Evolutionary conservation across 768 basidiomycete species (phyloP), one percentile per base, ranked within the genome.

Genomic region (Phlegmacium glaucopus): DNA sequence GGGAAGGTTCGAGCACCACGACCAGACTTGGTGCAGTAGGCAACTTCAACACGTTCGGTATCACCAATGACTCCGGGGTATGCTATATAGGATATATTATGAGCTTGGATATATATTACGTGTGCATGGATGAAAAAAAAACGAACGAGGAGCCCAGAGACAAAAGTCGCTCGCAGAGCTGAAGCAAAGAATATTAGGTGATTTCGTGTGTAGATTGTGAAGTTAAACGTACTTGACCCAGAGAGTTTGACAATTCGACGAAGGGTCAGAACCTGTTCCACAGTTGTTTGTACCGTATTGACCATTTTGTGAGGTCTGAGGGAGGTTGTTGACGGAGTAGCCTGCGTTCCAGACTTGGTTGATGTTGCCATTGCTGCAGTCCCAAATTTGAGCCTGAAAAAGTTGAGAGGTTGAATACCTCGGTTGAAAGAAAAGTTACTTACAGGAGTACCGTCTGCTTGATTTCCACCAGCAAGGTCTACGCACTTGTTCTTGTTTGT

Each of bases 1-100:
- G 86, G 87, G 27, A 92, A 90, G 47, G 80, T 64, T 42, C 90
- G 85, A 0, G 87, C 77, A 8, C 90, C 90, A 30, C 79, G 77
- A 8, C 84, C 84, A 18, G 75, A 73, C 61, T 85, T 82, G 27
- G 82, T 82, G 72, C 88, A 94, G 75, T 79, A 92, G 0, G 87
- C 78, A 2, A 92, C 85, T 47, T 78, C 80, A 42, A 77, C 64
- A 29, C 75, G 77, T 60, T 93, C 90, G 0, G 79, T 81, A 45
- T 85, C 78, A 30, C 80, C 85, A 46, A 92, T 83, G 17, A 71
- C 67, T 12, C 76, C 76, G 51, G 71, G 66, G 3, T 70, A 42
- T 6, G 69, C 67, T 68, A 36, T 17, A n/a, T 22, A 30, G 9
- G 8, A 37, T 40, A 15, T 11, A 49, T 2, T 43, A 25, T 40